Evolutionary conservation across 2,329 filamentous ascomycete genomes (phyloP), one percentile per base, ranked within the genome.

Genomic region (Epicoccum sorghinum): DNA sequence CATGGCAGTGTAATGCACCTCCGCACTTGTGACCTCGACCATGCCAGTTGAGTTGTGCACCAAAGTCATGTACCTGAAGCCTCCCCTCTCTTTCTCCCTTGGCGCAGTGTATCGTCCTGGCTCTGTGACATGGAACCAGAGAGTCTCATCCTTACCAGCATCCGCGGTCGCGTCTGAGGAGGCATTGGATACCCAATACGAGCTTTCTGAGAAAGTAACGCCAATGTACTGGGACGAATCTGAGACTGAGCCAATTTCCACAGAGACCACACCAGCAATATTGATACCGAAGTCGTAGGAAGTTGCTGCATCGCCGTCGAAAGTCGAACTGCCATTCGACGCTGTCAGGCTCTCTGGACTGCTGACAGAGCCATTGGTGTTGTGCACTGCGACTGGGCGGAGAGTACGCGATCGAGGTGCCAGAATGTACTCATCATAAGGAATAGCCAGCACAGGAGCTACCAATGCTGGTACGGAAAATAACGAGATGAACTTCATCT

Each of bases 141-240:
- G 69, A 0, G 76, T 73, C 44, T 78, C 75, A 42, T 83, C 81
- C 9, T 79, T 73, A 0, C 77, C 79, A 4, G 73, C 70, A 45
- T 80, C 77, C 3, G 73, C 73, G 0, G 78, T 82, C 1, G 77
- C 78, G 64, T 83, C 81, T 53, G 76, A 75, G 7, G 68, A 74
- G 25, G 75, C 60, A 3, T 73, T 75, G 33, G 75, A 81, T 40
- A 84, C 79, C 79, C 79, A 85, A 1, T 82, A 58, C 0, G 73
- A 77, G 52, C 69, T 74, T 47, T 79, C 77, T 2, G 73, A 72
- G 50, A 75, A 79, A 2, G 76, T 74, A 25, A 79, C 64, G 43
- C 77, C 77, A 38, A 79, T 77, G 59, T 70, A 75, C 43, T 78
- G 74, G 30, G 70, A 61, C 0, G 58, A 51, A n/a, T 66, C 61